A percentile compares a stretch with the other conserved stretches of the same genome.
Conservation (phyloP, 2,329 filamentous ascomycete genomes). For the Alternaria sp. region DNA sequence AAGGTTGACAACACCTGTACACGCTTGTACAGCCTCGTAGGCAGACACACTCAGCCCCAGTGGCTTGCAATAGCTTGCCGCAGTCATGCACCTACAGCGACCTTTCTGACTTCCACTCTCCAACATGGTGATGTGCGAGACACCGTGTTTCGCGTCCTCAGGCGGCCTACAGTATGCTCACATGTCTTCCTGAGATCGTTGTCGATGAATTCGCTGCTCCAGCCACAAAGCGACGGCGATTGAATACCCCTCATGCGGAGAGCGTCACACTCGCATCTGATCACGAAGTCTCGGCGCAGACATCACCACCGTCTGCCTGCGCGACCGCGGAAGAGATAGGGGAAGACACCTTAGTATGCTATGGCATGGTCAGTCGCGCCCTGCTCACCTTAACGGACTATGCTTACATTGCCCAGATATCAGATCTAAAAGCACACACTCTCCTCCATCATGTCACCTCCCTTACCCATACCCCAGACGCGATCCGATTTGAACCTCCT, state of each 20-base stretch:
- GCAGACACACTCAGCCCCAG: background rate
- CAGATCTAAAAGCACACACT: background rate
- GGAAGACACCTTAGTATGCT: background rate
- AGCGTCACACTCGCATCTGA: background rate
- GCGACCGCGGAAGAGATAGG: accelerated
- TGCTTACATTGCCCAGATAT: background rate
- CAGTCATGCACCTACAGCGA: too few relatives aligned
- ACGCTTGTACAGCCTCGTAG: background rate
- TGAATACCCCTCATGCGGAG: background rate
- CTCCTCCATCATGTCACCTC: background rate
- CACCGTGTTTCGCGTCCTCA: background rate
- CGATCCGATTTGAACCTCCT: background rate
- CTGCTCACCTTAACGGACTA: background rate
- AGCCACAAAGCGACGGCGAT: background rate
- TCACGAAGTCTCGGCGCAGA: too few relatives aligned
- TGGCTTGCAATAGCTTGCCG: background rate
- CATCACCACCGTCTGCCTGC: background rate
- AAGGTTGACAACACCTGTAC: background rate
- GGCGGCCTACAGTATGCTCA: background rate
- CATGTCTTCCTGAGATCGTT: background rate
- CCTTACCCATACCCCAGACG: too few relatives aligned
- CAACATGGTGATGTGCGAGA: background rate
- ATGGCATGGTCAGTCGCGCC: background rate
- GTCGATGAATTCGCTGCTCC: background rate
- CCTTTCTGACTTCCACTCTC: background rate